Evolutionary conservation across 148 eudicot species (phyloP).

Genomic region (Nyssa sinensis): DNA sequence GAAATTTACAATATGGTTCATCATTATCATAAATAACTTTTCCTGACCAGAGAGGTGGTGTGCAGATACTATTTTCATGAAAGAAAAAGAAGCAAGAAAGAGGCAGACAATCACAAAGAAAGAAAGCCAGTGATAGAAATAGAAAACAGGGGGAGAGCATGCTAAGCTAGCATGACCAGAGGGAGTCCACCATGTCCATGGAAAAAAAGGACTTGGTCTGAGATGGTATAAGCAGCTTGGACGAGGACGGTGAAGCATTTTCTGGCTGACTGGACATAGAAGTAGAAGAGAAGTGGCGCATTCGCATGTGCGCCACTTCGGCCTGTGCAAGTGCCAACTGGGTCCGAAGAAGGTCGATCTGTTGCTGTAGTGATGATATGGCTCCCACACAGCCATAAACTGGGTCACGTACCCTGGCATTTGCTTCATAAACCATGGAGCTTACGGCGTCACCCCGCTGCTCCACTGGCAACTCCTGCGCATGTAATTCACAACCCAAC

Average conservation of each 20-base stretch:
- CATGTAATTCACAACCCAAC: not conserved
- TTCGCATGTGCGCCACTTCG: constrained; percentile 66
- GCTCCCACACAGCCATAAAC: constrained; percentile 96
- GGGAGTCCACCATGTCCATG: constrained; percentile 60
- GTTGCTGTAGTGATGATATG: constrained; percentile 78
- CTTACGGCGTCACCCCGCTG: constrained; percentile 87
- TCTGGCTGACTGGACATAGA: constrained; percentile 38
- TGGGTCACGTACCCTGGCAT: constrained; percentile 86
- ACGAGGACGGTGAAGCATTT: constrained; percentile 38
- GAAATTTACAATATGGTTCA: constrained; percentile 41
- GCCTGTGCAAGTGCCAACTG: constrained; percentile 81
- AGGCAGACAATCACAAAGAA: constrained; percentile 20
- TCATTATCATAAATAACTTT: constrained; percentile 26
- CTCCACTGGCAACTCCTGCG: constrained; percentile 75
- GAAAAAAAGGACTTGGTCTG: constrained; percentile 53
- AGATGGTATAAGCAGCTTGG: constrained; percentile 33
- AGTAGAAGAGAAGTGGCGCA: constrained; percentile 50
- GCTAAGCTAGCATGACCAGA: constrained; percentile 50
- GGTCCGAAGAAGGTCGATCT: constrained; percentile 61
- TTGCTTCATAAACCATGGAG: constrained; percentile 95
- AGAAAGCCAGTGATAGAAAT: constrained; percentile 8
- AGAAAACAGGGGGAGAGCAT: not conserved
- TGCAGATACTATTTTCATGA: constrained; percentile 11
- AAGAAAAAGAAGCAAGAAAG: constrained; percentile 9
- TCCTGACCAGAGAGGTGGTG: constrained; percentile 21